These are phyloP conservation scores for Leptomonas pyrrhocoris DNA, from an alignment of 208 protist genomes.

Conservation along the genomic window DNA sequence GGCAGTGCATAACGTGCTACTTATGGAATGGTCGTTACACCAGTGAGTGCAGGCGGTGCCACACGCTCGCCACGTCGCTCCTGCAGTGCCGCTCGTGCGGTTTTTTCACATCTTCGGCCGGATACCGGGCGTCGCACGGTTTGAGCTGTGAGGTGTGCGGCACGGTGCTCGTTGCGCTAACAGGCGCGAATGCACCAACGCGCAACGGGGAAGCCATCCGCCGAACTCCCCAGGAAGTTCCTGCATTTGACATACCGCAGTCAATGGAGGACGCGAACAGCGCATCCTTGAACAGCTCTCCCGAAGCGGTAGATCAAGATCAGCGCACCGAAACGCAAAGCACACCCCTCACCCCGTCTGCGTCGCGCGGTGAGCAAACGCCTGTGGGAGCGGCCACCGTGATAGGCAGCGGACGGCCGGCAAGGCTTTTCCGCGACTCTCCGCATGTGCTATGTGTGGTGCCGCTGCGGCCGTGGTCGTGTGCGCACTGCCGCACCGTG, in stretches of 20 bases:
- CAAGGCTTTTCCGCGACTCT: constrained; percentile 14
- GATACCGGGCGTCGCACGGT: constrained; percentile 9
- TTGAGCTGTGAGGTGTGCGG: constrained; percentile 31
- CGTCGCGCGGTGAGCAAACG: not conserved
- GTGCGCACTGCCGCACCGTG: constrained; percentile 46
- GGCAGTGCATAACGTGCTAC: constrained; percentile 61
- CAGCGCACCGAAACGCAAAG: no score
- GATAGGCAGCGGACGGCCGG: constrained; percentile 24
- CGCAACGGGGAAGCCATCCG: not conserved
- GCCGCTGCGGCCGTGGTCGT: constrained; percentile 72
- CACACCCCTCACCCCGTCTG: no score
- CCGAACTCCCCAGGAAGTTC: no score
- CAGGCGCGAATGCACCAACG: not conserved
- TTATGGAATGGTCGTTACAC: constrained; percentile 63
- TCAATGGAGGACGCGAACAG: no score
- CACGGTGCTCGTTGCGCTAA: constrained; percentile 5
- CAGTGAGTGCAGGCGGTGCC: constrained; percentile 50
- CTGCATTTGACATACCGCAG: no score
- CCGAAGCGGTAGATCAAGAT: no score
- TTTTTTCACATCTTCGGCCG: constrained; percentile 46
- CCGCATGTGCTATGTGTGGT: constrained; percentile 28
- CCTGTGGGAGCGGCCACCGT: constrained; percentile 7
- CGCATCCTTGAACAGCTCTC: no score
- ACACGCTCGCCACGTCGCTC: constrained; percentile 44
- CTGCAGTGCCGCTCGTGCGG: constrained; percentile 57